phyloP scores from a whole-genome alignment of 2,329 filamentous ascomycete genomes.

The Alternaria alternata region DNA sequence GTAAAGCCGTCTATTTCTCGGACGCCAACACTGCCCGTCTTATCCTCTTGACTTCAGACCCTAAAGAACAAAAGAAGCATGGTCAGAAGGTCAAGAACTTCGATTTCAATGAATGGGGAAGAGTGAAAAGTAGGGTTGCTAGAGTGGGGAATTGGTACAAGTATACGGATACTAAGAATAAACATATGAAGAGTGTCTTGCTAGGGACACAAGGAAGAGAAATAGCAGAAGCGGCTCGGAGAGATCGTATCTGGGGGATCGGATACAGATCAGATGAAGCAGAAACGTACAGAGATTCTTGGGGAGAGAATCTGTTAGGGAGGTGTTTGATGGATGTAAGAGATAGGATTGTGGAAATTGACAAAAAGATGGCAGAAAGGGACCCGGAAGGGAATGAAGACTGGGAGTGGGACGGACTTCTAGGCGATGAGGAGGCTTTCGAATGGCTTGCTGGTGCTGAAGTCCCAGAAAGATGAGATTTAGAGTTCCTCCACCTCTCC shows the following conservation, averaged over 20 bases:
- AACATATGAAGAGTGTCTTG: constrained; percentile 45
- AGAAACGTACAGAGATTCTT: constrained; percentile 53
- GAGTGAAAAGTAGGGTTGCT: background rate
- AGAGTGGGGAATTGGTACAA: background rate
- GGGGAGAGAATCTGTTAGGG: constrained; percentile 71
- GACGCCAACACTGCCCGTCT: constrained; percentile 4
- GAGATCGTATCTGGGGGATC: constrained; percentile 25
- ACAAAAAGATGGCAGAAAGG: background rate
- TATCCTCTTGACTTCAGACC: background rate
- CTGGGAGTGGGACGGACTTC: background rate
- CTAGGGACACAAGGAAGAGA: constrained; percentile 53
- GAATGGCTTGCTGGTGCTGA: background rate
- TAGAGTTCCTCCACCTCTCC: background rate
- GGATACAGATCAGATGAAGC: constrained; percentile 21
- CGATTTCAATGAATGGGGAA: background rate
- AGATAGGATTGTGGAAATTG: constrained; percentile 52
- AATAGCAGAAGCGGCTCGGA: constrained; percentile 36
- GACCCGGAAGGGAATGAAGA: background rate
- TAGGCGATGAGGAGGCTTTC: background rate
- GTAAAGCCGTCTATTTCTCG: constrained; percentile 28
- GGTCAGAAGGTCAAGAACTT: background rate
- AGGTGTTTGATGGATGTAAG: constrained; percentile 68
- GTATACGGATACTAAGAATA: background rate
- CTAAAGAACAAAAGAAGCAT: background rate
- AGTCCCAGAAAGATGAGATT: background rate